phyloP scores from a whole-genome alignment of 768 basidiomycete genomes.

The Lactifluus piperatus region DNA sequence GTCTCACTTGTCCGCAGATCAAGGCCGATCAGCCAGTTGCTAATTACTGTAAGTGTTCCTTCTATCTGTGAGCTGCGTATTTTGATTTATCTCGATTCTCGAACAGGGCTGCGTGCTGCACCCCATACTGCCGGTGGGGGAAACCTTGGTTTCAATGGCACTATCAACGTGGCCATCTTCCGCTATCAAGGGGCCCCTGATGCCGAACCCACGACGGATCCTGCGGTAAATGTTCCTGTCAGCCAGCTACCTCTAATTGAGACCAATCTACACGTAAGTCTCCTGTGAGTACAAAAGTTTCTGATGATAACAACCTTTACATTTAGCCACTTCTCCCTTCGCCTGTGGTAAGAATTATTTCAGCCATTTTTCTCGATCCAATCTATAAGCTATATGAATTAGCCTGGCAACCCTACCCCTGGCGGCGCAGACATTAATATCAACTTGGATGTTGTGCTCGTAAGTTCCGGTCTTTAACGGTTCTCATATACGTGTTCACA shows the following conservation, averaged over 20 bases:
- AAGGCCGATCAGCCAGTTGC: slow-evolving; percentile 33
- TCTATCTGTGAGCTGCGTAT: not conserved
- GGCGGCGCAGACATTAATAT: slow-evolving; percentile 18
- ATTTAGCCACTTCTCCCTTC: not conserved
- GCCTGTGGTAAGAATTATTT: not conserved
- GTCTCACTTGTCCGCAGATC: slow-evolving; percentile 21
- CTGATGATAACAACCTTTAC: not conserved
- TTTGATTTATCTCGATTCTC: slow-evolving; percentile 4
- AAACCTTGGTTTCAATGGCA: not conserved
- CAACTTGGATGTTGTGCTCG: slow-evolving; percentile 14
- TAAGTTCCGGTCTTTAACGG: not conserved
- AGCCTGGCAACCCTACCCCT: slow-evolving; percentile 9
- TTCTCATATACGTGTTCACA: not conserved
- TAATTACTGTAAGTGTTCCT: slow-evolving; percentile 36
- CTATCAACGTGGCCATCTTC: slow-evolving; percentile 11
- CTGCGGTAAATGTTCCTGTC: not conserved
- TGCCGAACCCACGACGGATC: slow-evolving; percentile 6
- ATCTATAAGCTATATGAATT: not conserved
- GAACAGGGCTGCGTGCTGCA: slow-evolving; percentile 14
- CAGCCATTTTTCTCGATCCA: not conserved
- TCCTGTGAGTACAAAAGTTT: too few species aligned
- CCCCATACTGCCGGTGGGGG: not conserved
- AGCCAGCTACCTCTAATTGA: slow-evolving; percentile 3
- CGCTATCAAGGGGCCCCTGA: slow-evolving; percentile 14
- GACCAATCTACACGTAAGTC: slow-evolving; percentile 12